Evolutionary conservation across 768 basidiomycete species (phyloP).

Genomic region (Glaciozyma antarctica): DNA sequence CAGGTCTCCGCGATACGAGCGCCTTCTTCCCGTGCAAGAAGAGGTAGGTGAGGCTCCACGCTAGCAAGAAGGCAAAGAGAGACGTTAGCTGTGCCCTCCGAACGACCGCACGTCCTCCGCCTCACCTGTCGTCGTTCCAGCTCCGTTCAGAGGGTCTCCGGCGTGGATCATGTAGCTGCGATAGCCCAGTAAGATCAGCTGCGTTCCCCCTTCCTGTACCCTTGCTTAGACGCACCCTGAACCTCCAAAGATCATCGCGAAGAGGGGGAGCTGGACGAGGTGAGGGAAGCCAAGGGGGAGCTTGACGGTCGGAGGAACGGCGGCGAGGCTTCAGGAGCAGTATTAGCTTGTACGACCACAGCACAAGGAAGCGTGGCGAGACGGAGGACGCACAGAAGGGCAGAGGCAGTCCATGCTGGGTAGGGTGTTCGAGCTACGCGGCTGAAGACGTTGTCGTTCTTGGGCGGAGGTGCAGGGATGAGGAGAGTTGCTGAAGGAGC

Average conservation of each 20-base stretch:
- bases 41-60: conserved; percentile 29
- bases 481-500: not conserved
- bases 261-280: conserved; percentile 76
- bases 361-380: not conserved
- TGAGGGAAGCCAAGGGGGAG: conserved; percentile 69
- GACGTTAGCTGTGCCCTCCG: not conserved
- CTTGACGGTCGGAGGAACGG: conserved; percentile 19
- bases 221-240: conserved; percentile 6
- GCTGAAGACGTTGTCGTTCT: conserved; percentile 8
- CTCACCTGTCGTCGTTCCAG: conserved; percentile 27
- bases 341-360: not conserved
- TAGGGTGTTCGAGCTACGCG: conserved; percentile 4
- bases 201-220: not conserved
- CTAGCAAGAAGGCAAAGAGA: not conserved
- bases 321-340: not conserved
- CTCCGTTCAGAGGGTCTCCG: conserved; percentile 27
- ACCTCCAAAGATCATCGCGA: conserved; percentile 50
- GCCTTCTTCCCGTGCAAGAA: conserved; percentile 26
- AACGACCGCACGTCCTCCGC: not conserved
- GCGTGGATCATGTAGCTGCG: conserved; percentile 26
- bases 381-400: conserved; percentile 16
- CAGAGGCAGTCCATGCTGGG: conserved; percentile 18
- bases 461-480: conserved; percentile 1
- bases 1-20: conserved; percentile 12
- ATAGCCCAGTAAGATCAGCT: not conserved